These are phyloP conservation scores for Lentinula detonsa DNA, from an alignment of 768 basidiomycete species.

Conservation along the genomic window DNA sequence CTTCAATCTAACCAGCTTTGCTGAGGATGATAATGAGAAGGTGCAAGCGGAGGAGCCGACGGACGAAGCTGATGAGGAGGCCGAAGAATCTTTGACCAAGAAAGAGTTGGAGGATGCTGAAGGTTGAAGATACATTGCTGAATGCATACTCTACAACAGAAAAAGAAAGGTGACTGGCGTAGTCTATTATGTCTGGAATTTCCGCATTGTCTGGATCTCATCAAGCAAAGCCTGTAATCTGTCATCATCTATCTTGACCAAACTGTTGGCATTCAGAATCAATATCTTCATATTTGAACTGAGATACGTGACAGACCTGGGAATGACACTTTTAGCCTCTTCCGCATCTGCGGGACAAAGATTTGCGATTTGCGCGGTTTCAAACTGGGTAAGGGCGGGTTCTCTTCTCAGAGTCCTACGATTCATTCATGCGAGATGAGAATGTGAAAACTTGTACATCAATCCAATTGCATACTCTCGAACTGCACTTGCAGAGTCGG, in stretches of 20 bases:
- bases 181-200: constrained; percentile 66
- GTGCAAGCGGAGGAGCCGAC: constrained; percentile 24
- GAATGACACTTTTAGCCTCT: constrained; percentile 87
- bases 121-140: constrained; percentile 26
- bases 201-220: constrained; percentile 87
- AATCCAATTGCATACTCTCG: constrained; percentile 60
- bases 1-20: constrained; percentile 60
- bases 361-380: constrained; percentile 90
- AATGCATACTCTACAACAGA: constrained; percentile 5
- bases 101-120: constrained; percentile 46
- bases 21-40: constrained; percentile 23
- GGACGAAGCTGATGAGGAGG: constrained; percentile 21
- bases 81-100: constrained; percentile 26
- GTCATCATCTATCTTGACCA: constrained; percentile 87
- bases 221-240: constrained; percentile 73
- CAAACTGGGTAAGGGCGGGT: constrained; percentile 78
- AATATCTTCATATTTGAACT: not conserved
- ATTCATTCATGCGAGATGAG: not conserved
- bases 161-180: not conserved
- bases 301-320: constrained; percentile 48
- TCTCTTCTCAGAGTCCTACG: constrained; percentile 75
- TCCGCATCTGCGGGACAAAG: constrained; percentile 83
- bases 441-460: not conserved
- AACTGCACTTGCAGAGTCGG: constrained; percentile 77
- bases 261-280: constrained; percentile 31